Conservation (phyloP, 441 rosid genomes). For the Brassica balearica region DNA sequence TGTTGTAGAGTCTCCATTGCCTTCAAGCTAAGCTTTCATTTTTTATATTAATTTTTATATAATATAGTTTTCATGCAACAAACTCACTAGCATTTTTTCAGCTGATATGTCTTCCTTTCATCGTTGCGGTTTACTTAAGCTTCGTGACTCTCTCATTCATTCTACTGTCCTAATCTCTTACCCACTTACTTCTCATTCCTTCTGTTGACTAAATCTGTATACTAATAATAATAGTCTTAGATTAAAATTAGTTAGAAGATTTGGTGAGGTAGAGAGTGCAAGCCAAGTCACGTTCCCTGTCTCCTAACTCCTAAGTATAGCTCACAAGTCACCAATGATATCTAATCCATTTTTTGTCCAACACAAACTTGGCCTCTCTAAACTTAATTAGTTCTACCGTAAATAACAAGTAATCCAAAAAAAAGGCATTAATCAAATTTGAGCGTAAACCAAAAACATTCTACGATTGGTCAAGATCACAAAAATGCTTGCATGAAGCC, state of each 20-base stretch:
- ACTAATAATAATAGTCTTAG: neutral
- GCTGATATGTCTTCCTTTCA: constrained; percentile 34
- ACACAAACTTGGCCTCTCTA: neutral
- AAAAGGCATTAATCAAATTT: neutral
- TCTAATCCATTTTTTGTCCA: neutral
- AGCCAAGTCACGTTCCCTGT: constrained; percentile 27
- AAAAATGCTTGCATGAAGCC: neutral
- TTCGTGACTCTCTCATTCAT: constrained; percentile 7
- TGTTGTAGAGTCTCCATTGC: constrained; percentile 96
- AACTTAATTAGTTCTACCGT: neutral
- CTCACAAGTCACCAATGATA: neutral
- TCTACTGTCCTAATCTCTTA: constrained; percentile 26
- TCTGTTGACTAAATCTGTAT: neutral
- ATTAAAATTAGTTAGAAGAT: neutral
- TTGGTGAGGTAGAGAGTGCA: constrained; percentile 29
- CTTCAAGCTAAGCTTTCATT: constrained; percentile 83
- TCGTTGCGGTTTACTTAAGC: constrained; percentile 43
- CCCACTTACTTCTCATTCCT: constrained; percentile 1
- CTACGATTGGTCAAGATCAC: neutral
- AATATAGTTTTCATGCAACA: constrained; percentile 20
- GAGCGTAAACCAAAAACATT: neutral
- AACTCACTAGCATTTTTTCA: constrained; percentile 24
- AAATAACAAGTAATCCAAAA: neutral
- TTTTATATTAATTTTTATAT: neutral
- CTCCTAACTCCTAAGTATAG: neutral